Evolutionary conservation across 805 yeast species (phyloP).

Genomic region (Wickerhamiella siamensis): DNA sequence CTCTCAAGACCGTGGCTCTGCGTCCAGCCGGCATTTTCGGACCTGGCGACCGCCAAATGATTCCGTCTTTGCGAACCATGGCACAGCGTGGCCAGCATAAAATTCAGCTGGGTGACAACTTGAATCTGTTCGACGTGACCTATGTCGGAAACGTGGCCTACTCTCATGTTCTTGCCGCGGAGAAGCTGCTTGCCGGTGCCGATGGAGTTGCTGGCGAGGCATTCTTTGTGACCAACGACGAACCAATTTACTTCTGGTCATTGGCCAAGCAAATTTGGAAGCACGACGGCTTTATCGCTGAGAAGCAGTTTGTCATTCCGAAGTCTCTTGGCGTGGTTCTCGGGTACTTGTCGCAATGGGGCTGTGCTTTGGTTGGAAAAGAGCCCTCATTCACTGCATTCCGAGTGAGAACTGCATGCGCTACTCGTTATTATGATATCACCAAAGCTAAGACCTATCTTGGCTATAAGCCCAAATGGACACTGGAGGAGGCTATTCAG

Average conservation of each 20-base stretch:
- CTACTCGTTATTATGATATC: slow-evolving; percentile 84
- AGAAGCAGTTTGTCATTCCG: slow-evolving; percentile 48
- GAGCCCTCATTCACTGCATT: slow-evolving; percentile 94
- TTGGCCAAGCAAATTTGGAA: slow-evolving; percentile 95
- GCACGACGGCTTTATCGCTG: slow-evolving; percentile 77
- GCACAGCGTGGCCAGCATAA: slow-evolving; percentile 75
- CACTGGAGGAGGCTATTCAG: slow-evolving; percentile 47
- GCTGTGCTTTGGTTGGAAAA: slow-evolving; percentile 56
- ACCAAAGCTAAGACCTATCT: slow-evolving; percentile 65
- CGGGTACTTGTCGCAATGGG: slow-evolving; percentile 69
- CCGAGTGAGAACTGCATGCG: slow-evolving; percentile 84
- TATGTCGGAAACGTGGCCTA: slow-evolving; percentile 98
- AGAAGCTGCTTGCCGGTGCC: slow-evolving; percentile 41
- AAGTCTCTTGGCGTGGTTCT: slow-evolving; percentile 65
- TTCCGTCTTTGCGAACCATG: slow-evolving; percentile 79
- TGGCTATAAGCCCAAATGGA: slow-evolving; percentile 71
- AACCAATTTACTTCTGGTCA: slow-evolving; percentile 95
- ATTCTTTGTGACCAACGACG: slow-evolving; percentile 83
- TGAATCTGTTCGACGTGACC: slow-evolving; percentile 90
- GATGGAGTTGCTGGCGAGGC: slow-evolving; percentile 61
- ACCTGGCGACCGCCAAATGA: slow-evolving; percentile 94
- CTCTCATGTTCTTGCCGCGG: slow-evolving; percentile 86
- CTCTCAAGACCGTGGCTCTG: slow-evolving; percentile 64
- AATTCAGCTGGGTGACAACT: slow-evolving; percentile 88
- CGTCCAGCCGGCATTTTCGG: slow-evolving; percentile 98